A percentile compares a stretch with the other conserved stretches of the same genome.
Conservation (phyloP, 768 basidiomycete genomes). For the Termitomyces eurrhizus region DNA sequence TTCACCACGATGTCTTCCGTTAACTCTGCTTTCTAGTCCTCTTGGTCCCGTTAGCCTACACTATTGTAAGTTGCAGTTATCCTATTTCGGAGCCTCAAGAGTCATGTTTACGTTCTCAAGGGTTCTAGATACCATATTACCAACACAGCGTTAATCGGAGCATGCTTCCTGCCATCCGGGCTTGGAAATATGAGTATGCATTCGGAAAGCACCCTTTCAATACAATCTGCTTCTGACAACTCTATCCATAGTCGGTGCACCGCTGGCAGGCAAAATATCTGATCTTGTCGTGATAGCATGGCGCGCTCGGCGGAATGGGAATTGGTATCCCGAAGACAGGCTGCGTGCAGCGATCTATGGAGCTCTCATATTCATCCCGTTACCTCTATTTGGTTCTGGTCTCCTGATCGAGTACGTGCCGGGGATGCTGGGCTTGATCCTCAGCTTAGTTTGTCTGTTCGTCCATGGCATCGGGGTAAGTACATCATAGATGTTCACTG, state of each 20-base stretch:
- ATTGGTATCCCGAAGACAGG: conserved; percentile 69
- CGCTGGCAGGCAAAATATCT: conserved; percentile 54
- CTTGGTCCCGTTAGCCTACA: conserved; percentile 61
- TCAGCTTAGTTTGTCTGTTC: conserved; percentile 56
- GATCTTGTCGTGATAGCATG: conserved; percentile 49
- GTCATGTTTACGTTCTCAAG: conserved; percentile 26
- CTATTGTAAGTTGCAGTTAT: conserved; percentile 43
- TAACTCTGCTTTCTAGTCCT: conserved; percentile 34
- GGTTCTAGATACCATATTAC: conserved; percentile 52
- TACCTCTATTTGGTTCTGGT: conserved; percentile 47
- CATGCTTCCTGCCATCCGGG: conserved; percentile 58
- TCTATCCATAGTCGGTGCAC: conserved; percentile 47
- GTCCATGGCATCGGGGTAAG: conserved; percentile 61
- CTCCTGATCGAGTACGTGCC: conserved; percentile 47
- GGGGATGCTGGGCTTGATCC: conserved; percentile 43
- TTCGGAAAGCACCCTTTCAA: not conserved
- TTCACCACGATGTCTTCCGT: conserved; percentile 19
- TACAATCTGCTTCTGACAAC: not conserved
- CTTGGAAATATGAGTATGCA: conserved; percentile 54
- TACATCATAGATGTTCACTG: conserved; percentile 1
- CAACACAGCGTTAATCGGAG: conserved; percentile 55
- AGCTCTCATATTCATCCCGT: conserved; percentile 44
- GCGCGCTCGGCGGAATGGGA: conserved; percentile 44
- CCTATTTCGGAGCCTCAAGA: not conserved
- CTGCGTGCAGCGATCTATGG: conserved; percentile 49